Evolutionary conservation across 1,139 yeast species (phyloP).

Genomic region (Candida anutae): DNA sequence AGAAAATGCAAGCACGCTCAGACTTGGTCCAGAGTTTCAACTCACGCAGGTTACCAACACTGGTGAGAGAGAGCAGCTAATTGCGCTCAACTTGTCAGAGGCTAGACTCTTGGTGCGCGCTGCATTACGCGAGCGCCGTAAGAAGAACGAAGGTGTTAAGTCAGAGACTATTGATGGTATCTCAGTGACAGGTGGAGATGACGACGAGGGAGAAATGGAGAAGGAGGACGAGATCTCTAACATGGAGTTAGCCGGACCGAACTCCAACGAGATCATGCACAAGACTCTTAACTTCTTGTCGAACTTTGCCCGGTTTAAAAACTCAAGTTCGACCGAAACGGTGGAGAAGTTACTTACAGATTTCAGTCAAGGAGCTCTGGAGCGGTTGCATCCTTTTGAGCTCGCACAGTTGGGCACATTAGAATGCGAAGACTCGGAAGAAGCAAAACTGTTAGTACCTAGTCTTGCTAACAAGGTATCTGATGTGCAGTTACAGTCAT

Average conservation of each 20-base stretch:
- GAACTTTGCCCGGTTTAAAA: conserved; percentile 82
- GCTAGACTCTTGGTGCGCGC: conserved; percentile 86
- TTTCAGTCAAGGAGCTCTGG: conserved; percentile 50
- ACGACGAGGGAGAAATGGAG: conserved; percentile 35
- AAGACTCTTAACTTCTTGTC: conserved; percentile 86
- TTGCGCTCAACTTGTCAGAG: conserved; percentile 82
- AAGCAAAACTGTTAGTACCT: conserved; percentile 90
- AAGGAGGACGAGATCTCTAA: conserved; percentile 59
- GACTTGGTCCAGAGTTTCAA: conserved; percentile 90
- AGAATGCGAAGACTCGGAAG: conserved; percentile 96
- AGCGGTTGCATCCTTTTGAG: conserved; percentile 87
- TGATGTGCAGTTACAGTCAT: conserved; percentile 79
- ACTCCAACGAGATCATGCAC: conserved; percentile 65
- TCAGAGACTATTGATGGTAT: conserved; percentile 6
- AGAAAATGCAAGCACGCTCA: conserved; percentile 81
- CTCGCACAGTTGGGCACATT: conserved; percentile 89
- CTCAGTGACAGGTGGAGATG: conserved; percentile 19
- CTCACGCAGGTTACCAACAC: conserved; percentile 71
- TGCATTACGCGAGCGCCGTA: conserved; percentile 73
- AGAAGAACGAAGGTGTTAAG: conserved; percentile 29
- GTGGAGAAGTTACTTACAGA: conserved; percentile 77
- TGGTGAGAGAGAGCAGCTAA: conserved; percentile 69
- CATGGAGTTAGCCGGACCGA: conserved; percentile 62
- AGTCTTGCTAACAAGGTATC: conserved; percentile 73
- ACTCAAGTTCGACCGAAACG: conserved; percentile 87